Conservation (phyloP, 1,284 basidiomycete species). For the Chondrostereum purpureum region DNA sequence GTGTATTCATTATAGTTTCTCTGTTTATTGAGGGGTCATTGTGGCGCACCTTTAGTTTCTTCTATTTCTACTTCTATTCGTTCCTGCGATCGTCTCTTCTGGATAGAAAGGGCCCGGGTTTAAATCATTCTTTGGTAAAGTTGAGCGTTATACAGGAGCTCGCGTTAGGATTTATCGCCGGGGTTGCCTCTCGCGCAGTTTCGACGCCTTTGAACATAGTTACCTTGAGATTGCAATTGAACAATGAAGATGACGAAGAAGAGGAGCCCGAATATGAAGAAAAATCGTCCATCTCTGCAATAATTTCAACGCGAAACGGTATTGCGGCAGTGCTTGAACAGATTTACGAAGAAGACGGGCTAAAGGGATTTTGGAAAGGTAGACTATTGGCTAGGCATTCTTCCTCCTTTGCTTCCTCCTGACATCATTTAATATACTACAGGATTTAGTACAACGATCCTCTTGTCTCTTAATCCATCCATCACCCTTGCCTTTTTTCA, state of each 20-base stretch:
- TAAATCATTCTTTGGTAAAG: constrained; percentile 15
- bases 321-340: constrained; percentile 26
- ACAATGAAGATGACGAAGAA: constrained; percentile 24
- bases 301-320: constrained; percentile 7
- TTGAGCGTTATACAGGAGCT: constrained; percentile 38
- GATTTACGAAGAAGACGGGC: constrained; percentile 41
- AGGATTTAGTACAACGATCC: constrained; percentile 45
- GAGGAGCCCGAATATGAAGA: constrained; percentile 12
- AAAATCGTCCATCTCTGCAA: constrained; percentile 9
- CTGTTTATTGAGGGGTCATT: not conserved
- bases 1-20: constrained; percentile 15
- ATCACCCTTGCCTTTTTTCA: constrained; percentile 49
- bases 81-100: constrained; percentile 25
- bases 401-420: not conserved
- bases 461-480: constrained; percentile 48
- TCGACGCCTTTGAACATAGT: constrained; percentile 48
- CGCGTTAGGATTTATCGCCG: constrained; percentile 44
- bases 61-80: constrained; percentile 41
- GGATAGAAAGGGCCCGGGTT: constrained; percentile 15
- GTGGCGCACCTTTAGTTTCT: constrained; percentile 29
- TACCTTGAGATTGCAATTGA: constrained; percentile 43
- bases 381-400: not conserved
- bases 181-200: constrained; percentile 45
- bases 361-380: constrained; percentile 53
- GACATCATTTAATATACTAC: not conserved